These are phyloP conservation scores for Blastobotrys buckinghamii DNA, from an alignment of 1,139 yeast species.

Conservation along the genomic window DNA sequence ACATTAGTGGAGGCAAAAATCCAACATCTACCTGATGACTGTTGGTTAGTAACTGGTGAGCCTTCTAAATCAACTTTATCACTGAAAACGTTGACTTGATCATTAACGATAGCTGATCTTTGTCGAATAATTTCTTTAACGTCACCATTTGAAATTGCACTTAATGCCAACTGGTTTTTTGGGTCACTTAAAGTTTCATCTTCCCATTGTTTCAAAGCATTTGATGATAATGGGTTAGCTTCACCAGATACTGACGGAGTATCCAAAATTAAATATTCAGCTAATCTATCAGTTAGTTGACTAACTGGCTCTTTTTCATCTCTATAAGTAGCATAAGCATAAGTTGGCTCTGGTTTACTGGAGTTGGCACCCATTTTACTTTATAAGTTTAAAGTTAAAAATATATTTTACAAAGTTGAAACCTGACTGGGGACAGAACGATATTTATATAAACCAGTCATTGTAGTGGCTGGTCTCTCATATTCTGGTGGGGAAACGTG, in stretches of 20 bases:
- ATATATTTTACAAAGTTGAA: too few relatives aligned
- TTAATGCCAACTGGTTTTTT: conserved; percentile 54
- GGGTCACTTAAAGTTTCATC: conserved; percentile 43
- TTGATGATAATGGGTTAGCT: conserved; percentile 35
- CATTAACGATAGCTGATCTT: conserved; percentile 34
- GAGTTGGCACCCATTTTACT: not conserved
- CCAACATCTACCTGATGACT: conserved; percentile 62
- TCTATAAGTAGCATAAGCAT: not conserved
- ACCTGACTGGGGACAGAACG: too few relatives aligned
- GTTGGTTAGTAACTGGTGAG: conserved; percentile 54
- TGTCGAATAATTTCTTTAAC: conserved; percentile 43
- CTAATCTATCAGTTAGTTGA: conserved; percentile 19
- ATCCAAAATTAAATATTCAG: conserved; percentile 19
- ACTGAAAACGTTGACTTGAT: conserved; percentile 47
- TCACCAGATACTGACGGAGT: conserved; percentile 12
- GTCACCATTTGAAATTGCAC: conserved; percentile 49
- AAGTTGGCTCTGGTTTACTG: not conserved
- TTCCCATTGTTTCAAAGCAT: conserved; percentile 46
- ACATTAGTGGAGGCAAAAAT: conserved; percentile 62
- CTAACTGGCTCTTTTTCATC: conserved; percentile 1
- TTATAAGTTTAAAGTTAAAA: not conserved
- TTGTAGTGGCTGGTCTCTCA: too few relatives aligned
- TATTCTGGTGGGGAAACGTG: too few relatives aligned
- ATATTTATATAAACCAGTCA: too few relatives aligned
- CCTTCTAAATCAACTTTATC: conserved; percentile 50